phyloP scores from a whole-genome alignment of 768 basidiomycete genomes.

The Leccinum sublutescens region DNA sequence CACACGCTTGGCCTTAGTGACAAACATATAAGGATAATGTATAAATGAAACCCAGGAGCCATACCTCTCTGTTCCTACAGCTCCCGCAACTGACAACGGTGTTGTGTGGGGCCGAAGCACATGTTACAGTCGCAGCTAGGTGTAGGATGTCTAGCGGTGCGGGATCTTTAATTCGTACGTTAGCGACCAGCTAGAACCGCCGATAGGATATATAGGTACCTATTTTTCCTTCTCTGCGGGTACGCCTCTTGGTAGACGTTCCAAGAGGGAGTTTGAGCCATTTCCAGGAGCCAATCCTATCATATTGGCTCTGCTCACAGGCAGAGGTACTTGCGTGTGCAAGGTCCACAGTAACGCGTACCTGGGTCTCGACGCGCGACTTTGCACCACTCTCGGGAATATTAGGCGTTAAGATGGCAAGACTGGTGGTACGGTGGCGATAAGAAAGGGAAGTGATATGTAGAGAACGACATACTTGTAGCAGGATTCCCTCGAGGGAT shows the following conservation, averaged over 20 bases:
- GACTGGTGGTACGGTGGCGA: conserved; percentile 40
- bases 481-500: conserved; percentile 72
- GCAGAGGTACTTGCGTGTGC: conserved; percentile 63
- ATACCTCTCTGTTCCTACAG: conserved; percentile 83
- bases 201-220: conserved; percentile 42
- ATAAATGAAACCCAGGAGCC: conserved; percentile 17
- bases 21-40: conserved; percentile 7
- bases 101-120: conserved; percentile 75
- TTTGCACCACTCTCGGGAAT: conserved; percentile 83
- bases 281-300: conserved; percentile 87
- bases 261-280: conserved; percentile 80
- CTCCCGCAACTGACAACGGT: conserved; percentile 82
- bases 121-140: conserved; percentile 72
- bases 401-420: conserved; percentile 80
- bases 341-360: conserved; percentile 79
- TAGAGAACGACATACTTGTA: conserved; percentile 54
- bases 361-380: conserved; percentile 93
- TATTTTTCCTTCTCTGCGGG: conserved; percentile 81
- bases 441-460: conserved; percentile 13
- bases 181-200: conserved; percentile 12
- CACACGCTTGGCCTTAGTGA: conserved; percentile 74
- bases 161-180: conserved; percentile 50
- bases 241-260: conserved; percentile 80
- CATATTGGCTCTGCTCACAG: conserved; percentile 62
- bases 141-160: conserved; percentile 66